phyloP scores from a whole-genome alignment of 345 rosid genomes.

The Gossypium herbaceum region DNA sequence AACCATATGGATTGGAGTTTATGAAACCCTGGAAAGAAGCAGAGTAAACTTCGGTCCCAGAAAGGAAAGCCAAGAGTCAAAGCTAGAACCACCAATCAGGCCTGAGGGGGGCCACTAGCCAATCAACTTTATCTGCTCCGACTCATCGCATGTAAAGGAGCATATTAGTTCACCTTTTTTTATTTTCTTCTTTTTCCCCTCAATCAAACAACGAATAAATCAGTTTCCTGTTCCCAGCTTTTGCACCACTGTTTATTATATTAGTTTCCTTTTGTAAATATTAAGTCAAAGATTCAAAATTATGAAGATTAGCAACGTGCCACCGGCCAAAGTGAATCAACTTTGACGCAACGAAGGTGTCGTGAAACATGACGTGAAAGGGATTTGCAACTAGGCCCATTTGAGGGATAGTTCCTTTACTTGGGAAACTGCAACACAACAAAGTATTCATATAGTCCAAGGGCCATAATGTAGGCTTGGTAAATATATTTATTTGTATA shows the following conservation, averaged over 20 bases:
- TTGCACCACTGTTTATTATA: background rate
- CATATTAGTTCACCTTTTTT: background rate
- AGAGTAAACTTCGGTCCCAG: background rate
- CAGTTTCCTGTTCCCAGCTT: background rate
- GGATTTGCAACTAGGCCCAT: constrained; percentile 31
- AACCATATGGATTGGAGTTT: background rate
- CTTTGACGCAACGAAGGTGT: background rate
- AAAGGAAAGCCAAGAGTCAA: background rate
- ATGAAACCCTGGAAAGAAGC: constrained; percentile 4
- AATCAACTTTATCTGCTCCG: background rate
- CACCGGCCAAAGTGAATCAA: background rate
- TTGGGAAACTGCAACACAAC: constrained; percentile 50
- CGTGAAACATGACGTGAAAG: background rate
- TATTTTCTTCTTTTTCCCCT: background rate
- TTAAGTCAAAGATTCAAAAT: background rate
- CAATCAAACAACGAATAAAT: background rate
- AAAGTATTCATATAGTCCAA: constrained; percentile 14
- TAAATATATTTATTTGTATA: background rate
- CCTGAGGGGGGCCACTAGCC: background rate
- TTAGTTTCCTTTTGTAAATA: background rate
- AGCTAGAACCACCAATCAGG: background rate
- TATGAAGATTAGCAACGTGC: background rate
- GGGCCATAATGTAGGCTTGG: background rate
- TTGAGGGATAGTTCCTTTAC: constrained; percentile 41
- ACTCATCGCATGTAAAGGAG: too few relatives aligned